A percentile compares a stretch with the other conserved stretches of the same genome.
Evolutionary conservation across 306 rosid genomes (phyloP).

Genomic region (Casuarina equisetifolia): DNA sequence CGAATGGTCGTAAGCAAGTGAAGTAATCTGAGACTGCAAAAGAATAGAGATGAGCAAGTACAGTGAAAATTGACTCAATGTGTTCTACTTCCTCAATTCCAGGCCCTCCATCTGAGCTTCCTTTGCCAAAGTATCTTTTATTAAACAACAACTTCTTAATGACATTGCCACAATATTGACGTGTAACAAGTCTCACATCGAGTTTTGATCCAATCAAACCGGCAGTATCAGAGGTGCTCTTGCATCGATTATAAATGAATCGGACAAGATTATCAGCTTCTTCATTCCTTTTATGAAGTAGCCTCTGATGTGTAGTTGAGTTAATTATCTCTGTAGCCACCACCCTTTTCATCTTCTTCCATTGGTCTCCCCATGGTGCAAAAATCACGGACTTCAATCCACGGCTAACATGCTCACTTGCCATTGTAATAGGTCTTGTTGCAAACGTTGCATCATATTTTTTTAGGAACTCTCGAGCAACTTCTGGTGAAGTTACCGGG

Average conservation of each 20-base stretch:
- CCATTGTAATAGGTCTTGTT: conserved; percentile 33
- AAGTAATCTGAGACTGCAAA: conserved; percentile 41
- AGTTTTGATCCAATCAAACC: conserved; percentile 16
- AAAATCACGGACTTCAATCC: conserved; percentile 14
- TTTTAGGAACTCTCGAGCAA: conserved; percentile 42
- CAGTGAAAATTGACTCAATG: conserved; percentile 14
- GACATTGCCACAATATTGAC: conserved; percentile 35
- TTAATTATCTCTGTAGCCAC: conserved; percentile 17
- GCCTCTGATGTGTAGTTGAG: conserved; percentile 19
- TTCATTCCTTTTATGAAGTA: conserved; percentile 31
- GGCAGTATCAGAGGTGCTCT: not conserved
- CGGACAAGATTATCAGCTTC: conserved; percentile 45
- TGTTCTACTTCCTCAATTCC: conserved; percentile 42
- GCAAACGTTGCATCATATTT: conserved; percentile 41
- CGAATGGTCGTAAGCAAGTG: conserved; percentile 37
- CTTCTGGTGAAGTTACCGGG: conserved; percentile 28
- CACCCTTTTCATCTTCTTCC: conserved; percentile 40
- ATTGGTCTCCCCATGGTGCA: conserved; percentile 30
- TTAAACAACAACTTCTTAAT: conserved; percentile 30
- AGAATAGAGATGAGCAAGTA: conserved; percentile 26
- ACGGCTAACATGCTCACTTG: conserved; percentile 4
- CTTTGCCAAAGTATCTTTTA: conserved; percentile 40
- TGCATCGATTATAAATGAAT: conserved; percentile 27
- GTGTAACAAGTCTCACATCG: conserved; percentile 17
- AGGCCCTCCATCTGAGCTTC: conserved; percentile 41